These are phyloP conservation scores for Fusarium goolgardi DNA, from an alignment of 2,329 filamentous ascomycete genomes.

Conservation along the genomic window DNA sequence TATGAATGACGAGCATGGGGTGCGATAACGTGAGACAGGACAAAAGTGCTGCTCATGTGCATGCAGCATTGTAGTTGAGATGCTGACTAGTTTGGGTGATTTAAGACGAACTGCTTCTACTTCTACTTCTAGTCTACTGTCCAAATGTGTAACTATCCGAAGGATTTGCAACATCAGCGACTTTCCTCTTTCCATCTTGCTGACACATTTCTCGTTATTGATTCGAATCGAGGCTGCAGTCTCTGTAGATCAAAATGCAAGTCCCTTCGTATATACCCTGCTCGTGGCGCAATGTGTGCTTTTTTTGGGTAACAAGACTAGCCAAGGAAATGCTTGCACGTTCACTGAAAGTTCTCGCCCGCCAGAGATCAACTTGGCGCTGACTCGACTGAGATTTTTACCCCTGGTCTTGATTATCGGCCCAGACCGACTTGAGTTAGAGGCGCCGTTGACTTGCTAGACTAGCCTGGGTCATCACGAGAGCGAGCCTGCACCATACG, in stretches of 20 bases:
- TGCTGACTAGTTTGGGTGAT: slow-evolving; percentile 15
- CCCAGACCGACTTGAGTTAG: slow-evolving; percentile 13
- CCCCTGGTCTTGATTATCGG: slow-evolving; percentile 21
- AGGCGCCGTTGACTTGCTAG: slow-evolving; percentile 21
- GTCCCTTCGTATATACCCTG: slow-evolving; percentile 32
- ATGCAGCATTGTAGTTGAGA: not conserved
- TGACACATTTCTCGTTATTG: not conserved
- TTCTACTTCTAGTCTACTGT: not conserved
- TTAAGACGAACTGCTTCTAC: slow-evolving; percentile 5
- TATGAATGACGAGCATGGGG: not conserved
- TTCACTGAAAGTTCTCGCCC: slow-evolving; percentile 18
- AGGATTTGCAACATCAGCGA: not conserved
- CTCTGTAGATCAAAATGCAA: slow-evolving; percentile 29
- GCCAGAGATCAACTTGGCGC: not conserved
- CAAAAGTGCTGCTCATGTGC: slow-evolving; percentile 13
- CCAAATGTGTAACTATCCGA: not conserved
- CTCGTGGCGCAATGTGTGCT: slow-evolving; percentile 24
- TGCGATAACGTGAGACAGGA: slow-evolving; percentile 24
- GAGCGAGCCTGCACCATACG: not conserved
- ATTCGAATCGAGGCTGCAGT: slow-evolving; percentile 13
- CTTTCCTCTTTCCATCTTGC: slow-evolving; percentile 6
- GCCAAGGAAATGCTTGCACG: slow-evolving; percentile 28
- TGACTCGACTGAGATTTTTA: not conserved
- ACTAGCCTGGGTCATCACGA: slow-evolving; percentile 16
- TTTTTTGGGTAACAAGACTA: slow-evolving; percentile 29